Percentiles rank a stretch among this genome's conserved stretches.
Evolutionary conservation across 2,329 filamentous ascomycete genomes (phyloP).

Genomic region (Aspergillus tanneri): DNA sequence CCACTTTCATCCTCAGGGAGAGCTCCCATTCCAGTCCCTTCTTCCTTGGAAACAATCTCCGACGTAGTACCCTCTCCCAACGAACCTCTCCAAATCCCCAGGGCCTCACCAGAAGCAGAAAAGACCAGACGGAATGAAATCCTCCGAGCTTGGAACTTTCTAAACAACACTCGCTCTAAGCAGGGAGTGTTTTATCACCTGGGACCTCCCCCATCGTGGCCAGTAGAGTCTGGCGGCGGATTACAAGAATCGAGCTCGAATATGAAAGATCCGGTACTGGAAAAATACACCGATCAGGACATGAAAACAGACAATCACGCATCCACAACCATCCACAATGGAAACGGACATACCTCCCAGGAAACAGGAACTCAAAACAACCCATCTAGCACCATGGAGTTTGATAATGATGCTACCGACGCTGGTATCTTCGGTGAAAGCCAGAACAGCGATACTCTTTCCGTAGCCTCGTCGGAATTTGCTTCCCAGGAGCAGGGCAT

Average conservation of each 20-base stretch:
- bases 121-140: constrained; percentile 25
- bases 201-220: constrained; percentile 29
- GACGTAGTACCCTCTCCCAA: constrained; percentile 2
- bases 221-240: constrained; percentile 14
- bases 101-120: constrained; percentile 7
- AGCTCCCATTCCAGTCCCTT: constrained; percentile 3
- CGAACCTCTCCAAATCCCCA: constrained; percentile 7
- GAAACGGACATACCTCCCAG: constrained; percentile 1
- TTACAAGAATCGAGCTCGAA: background rate
- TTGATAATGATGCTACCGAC: background rate
- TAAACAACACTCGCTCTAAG: constrained; percentile 22
- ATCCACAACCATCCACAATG: too few species aligned
- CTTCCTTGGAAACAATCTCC: constrained; percentile 13
- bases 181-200: constrained; percentile 23
- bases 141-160: constrained; percentile 26
- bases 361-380: background rate
- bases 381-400: background rate
- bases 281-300: too few species aligned
- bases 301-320: too few species aligned
- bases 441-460: constrained; percentile 21
- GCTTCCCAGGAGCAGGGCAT: constrained; percentile 17
- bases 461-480: constrained; percentile 30
- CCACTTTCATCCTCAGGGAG: constrained; percentile 1
- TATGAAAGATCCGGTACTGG: too few species aligned
- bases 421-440: constrained; percentile 8